Conservation (phyloP, 768 basidiomycete species). For the Naganishia kalamii region DNA sequence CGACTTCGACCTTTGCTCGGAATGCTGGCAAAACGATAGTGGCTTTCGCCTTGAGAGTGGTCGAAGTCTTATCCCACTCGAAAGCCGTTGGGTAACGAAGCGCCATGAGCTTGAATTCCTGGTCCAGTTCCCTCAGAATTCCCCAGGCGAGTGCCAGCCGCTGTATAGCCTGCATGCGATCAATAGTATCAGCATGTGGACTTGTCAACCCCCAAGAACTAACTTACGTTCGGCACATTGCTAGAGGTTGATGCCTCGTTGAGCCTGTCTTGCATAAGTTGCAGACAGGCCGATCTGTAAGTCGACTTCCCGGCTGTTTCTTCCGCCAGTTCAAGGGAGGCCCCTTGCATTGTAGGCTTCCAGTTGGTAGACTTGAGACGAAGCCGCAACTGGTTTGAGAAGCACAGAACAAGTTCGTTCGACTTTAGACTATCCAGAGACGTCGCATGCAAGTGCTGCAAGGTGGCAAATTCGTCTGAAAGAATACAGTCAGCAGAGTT, state of each 20-base stretch:
- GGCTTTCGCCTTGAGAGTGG: slow-evolving; percentile 1
- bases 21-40: slow-evolving; percentile 26
- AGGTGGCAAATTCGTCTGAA: slow-evolving; percentile 40
- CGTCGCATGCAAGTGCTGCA: slow-evolving; percentile 42
- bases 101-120: slow-evolving; percentile 32
- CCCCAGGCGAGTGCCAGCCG: slow-evolving; percentile 34
- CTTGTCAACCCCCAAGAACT: background rate
- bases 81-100: slow-evolving; percentile 33
- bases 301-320: background rate
- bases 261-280: slow-evolving; percentile 28
- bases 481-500: background rate
- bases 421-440: slow-evolving; percentile 23
- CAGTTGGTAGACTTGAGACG: slow-evolving; percentile 13
- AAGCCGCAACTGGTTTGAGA: slow-evolving; percentile 11
- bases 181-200: background rate
- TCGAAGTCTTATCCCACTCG: background rate
- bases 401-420: slow-evolving; percentile 7
- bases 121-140: slow-evolving; percentile 31
- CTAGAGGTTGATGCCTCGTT: background rate
- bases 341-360: background rate
- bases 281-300: slow-evolving; percentile 31
- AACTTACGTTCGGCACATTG: slow-evolving; percentile 7
- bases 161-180: slow-evolving; percentile 31
- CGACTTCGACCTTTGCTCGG: slow-evolving; percentile 28
- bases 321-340: background rate